A percentile compares a stretch with the other conserved stretches of the same genome.
Conservation (phyloP, 169 alveolate species). For the Plasmodium cynomolgi region DNA sequence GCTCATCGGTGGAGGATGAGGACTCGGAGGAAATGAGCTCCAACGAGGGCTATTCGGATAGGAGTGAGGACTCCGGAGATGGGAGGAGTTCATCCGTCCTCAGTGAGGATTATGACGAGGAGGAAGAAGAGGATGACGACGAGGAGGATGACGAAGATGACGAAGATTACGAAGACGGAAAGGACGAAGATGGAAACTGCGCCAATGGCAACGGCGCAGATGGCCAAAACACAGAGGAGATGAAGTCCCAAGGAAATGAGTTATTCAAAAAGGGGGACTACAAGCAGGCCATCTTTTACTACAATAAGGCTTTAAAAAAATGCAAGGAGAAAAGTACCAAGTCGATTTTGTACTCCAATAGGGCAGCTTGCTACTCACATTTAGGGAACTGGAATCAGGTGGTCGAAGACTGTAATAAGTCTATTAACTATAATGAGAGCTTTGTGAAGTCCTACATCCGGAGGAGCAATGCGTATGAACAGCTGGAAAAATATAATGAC, state of each 20-base stretch:
- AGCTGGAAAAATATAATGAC: slow-evolving; percentile 88
- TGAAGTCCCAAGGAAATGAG: slow-evolving; percentile 78
- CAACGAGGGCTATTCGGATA: slow-evolving; percentile 24
- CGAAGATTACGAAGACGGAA: background rate
- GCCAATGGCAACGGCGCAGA: slow-evolving; percentile 36
- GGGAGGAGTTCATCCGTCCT: slow-evolving; percentile 11
- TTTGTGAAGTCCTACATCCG: slow-evolving; percentile 83
- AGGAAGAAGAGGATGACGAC: background rate
- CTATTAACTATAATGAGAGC: slow-evolving; percentile 11
- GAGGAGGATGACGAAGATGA: background rate
- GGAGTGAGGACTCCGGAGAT: slow-evolving; percentile 10
- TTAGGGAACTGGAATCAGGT: slow-evolving; percentile 83
- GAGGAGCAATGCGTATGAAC: slow-evolving; percentile 88
- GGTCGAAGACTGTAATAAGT: slow-evolving; percentile 77
- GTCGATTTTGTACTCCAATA: slow-evolving; percentile 81
- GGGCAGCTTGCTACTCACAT: slow-evolving; percentile 90
- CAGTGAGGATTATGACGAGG: background rate
- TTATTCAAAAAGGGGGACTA: slow-evolving; percentile 63
- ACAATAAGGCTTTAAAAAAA: slow-evolving; percentile 78
- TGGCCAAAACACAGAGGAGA: slow-evolving; percentile 44
- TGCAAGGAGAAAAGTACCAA: slow-evolving; percentile 79
- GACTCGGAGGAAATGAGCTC: slow-evolving; percentile 20
- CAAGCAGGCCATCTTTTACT: slow-evolving; percentile 77
- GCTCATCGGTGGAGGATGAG: slow-evolving; percentile 24
- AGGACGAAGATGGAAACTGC: background rate